Evolutionary conservation across 108 stramenopile genomes (phyloP), one percentile per base, ranked within the genome.

Genomic region (Nannochloropsis oceanica): DNA sequence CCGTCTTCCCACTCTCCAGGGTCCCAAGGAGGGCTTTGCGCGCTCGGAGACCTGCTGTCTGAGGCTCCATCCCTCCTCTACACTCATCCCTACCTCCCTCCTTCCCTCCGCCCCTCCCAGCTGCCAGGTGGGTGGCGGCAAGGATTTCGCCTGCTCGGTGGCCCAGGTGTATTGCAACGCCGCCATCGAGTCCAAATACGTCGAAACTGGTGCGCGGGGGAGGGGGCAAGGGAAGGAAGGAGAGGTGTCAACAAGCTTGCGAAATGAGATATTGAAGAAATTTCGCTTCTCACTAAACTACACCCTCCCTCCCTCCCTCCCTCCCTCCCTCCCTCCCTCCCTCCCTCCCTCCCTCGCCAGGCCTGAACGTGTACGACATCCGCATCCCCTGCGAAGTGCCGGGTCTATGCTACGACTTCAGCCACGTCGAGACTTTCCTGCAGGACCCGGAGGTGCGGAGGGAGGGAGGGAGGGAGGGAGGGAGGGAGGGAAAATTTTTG

Each of bases 321-420:
- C 13, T 14, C 14, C 46, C 46, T 50, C 46, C 18, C 46, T 14
- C 18, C 46, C 46, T 50, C 46, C 46, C 18, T 50, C 14, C 0
- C 13, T 50, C 14, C 46, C 46, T 50, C 46, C 18, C 46, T 50
- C 46, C 18, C 46, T 18, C 46, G 14, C 46, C 96, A 24, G 97
- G 97, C 14, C 82, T 95, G 26, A 99, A 97, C 87, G 96, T 96
- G 43, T 99, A 98, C 89, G 97, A 98, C 89, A 96, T 98, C 87
- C 93, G 95, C 94, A 92, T 89, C 46, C 96, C 87, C 18, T 50
- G 46, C 18, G 46, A 50, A 50, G 46, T 50, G 46, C 46, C 46
- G 46, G 46, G 46, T 27, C 93, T 99, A 11, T 98, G 98, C 93
- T 97, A 99, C 86, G 95, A 98, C 89, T 96, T 97, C 86, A 92